Evolutionary conservation across 2,329 filamentous ascomycete genomes (phyloP).

Genomic region (Curvularia sp.): DNA sequence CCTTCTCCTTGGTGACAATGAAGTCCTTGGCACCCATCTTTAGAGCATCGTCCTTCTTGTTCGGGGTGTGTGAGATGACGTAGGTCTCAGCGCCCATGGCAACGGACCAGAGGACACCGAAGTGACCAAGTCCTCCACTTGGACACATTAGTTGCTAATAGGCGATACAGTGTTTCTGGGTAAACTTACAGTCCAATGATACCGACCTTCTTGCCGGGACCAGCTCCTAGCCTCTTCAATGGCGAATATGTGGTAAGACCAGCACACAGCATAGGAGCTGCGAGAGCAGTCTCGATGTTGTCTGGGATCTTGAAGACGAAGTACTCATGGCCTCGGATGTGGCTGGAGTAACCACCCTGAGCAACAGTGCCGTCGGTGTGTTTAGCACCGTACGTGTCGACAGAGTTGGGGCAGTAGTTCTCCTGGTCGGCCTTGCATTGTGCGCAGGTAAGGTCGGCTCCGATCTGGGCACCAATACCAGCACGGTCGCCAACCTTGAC

Average conservation of each 20-base stretch:
- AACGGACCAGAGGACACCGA: slow-evolving; percentile 56
- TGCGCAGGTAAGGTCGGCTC: slow-evolving; percentile 57
- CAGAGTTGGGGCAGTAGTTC: slow-evolving; percentile 60
- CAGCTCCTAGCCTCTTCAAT: slow-evolving; percentile 75
- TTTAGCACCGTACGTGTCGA: slow-evolving; percentile 59
- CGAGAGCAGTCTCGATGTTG: slow-evolving; percentile 64
- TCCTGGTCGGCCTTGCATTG: slow-evolving; percentile 61
- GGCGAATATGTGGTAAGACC: slow-evolving; percentile 83
- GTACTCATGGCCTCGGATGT: slow-evolving; percentile 78
- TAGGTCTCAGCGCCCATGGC: slow-evolving; percentile 68
- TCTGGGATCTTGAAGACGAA: slow-evolving; percentile 80
- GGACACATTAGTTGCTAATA: slow-evolving; percentile 17
- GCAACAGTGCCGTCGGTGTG: slow-evolving; percentile 67
- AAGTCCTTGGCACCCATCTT: slow-evolving; percentile 68
- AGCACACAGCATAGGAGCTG: slow-evolving; percentile 84
- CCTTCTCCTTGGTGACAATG: slow-evolving; percentile 63
- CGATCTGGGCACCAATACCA: slow-evolving; percentile 59
- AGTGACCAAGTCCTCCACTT: slow-evolving; percentile 59
- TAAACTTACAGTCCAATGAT: slow-evolving; percentile 68
- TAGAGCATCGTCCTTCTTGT: slow-evolving; percentile 66
- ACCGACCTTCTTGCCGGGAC: slow-evolving; percentile 79
- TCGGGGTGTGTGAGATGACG: slow-evolving; percentile 65
- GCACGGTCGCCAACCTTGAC: slow-evolving; percentile 57
- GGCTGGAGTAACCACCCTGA: slow-evolving; percentile 71
- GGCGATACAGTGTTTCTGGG: not conserved